phyloP scores from a whole-genome alignment of 495 filamentous ascomycete genomes.

The Podospora pseudopauciseta region DNA sequence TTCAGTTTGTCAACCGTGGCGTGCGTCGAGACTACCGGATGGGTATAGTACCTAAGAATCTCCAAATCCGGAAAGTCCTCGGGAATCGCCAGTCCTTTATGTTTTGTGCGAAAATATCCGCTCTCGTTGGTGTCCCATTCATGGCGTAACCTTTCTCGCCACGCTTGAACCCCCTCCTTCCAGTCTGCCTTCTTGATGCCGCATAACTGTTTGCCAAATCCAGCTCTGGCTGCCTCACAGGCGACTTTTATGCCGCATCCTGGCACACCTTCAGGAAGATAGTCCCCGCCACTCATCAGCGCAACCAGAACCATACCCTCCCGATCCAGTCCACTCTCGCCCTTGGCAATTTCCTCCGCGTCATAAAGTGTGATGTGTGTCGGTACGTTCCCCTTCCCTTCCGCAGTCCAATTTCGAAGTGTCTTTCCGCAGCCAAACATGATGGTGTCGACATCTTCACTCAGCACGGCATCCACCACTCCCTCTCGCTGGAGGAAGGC shows the following conservation, averaged over 20 bases:
- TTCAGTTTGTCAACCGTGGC: conserved; percentile 58
- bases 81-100: conserved; percentile 70
- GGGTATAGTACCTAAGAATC: conserved; percentile 80
- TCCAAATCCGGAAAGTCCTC: conserved; percentile 74
- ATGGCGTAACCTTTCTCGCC: conserved; percentile 69
- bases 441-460: conserved; percentile 94
- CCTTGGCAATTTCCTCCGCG: conserved; percentile 47
- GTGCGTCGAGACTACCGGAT: conserved; percentile 69
- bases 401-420: conserved; percentile 79
- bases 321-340: conserved; percentile 59
- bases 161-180: conserved; percentile 53
- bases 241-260: conserved; percentile 84
- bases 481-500: conserved; percentile 78
- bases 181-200: conserved; percentile 48
- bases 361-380: conserved; percentile 86
- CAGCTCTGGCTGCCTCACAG: conserved; percentile 83
- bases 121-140: conserved; percentile 83
- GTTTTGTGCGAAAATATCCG: conserved; percentile 71
- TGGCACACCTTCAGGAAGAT: conserved; percentile 82
- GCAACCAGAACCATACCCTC: conserved; percentile 94
- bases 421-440: conserved; percentile 90
- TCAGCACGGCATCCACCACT: conserved; percentile 91
- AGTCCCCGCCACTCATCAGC: conserved; percentile 94
- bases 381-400: conserved; percentile 59
- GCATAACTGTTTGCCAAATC: conserved; percentile 79